Conservation (phyloP, 768 basidiomycete genomes). For the Termitomyces eurrhizus region DNA sequence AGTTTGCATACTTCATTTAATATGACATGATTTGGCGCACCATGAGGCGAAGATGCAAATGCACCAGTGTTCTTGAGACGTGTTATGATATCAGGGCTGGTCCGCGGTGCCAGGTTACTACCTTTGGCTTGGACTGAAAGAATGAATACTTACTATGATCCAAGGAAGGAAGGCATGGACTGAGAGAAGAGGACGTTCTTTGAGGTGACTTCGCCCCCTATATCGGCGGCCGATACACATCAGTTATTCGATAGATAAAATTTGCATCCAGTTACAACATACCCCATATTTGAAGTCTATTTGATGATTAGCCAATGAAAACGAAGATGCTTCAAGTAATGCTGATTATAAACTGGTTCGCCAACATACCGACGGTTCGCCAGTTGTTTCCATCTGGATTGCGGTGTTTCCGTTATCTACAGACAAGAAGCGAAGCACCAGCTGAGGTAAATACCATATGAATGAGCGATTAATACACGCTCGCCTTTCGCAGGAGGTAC, state of each 20-base stretch:
- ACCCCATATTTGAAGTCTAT: constrained; percentile 76
- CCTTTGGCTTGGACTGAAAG: neutral
- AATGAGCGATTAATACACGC: neutral
- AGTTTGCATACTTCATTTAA: constrained; percentile 66
- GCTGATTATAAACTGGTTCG: constrained; percentile 11
- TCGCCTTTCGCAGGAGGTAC: constrained; percentile 74
- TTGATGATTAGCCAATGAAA: neutral
- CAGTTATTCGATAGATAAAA: constrained; percentile 1
- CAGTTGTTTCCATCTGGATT: constrained; percentile 76
- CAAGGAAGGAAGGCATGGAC: constrained; percentile 67
- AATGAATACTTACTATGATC: constrained; percentile 49
- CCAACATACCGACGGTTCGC: constrained; percentile 59
- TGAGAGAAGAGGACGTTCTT: constrained; percentile 68
- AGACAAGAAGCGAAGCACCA: neutral
- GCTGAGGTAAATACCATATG: neutral
- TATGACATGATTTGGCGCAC: constrained; percentile 82
- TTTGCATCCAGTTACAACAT: constrained; percentile 14
- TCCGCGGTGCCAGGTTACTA: constrained; percentile 5
- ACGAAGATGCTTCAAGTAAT: neutral
- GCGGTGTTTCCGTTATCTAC: constrained; percentile 77
- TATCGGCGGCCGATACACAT: constrained; percentile 21
- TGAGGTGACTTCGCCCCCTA: constrained; percentile 72
- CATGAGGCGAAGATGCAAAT: constrained; percentile 62
- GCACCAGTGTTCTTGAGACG: constrained; percentile 63
- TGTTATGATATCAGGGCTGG: constrained; percentile 75